Evolutionary conservation across 306 rosid genomes (phyloP).

Genomic region (Acacia melanoxylon): DNA sequence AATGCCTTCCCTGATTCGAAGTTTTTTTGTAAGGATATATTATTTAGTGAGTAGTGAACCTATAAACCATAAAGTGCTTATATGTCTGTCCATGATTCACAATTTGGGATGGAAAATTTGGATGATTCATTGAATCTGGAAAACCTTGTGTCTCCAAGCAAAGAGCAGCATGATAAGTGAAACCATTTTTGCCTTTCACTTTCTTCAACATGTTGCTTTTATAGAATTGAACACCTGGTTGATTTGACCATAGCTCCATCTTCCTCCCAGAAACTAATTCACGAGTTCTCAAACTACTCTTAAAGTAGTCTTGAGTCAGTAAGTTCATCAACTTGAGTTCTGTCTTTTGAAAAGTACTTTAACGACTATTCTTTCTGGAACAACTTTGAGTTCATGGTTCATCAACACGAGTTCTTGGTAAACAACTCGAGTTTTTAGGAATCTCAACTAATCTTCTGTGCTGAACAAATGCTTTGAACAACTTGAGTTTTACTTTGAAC

Average conservation of each 20-base stretch:
- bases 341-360: too few species aligned
- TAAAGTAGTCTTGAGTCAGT: too few species aligned
- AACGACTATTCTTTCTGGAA: too few species aligned
- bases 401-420: too few species aligned
- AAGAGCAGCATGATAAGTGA: slow-evolving; percentile 39
- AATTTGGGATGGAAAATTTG: slow-evolving; percentile 55
- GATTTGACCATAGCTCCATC: slow-evolving; percentile 67
- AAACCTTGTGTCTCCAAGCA: slow-evolving; percentile 70
- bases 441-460: too few species aligned
- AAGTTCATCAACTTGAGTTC: too few species aligned
- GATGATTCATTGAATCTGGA: slow-evolving; percentile 35
- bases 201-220: slow-evolving; percentile 41
- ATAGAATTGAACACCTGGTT: slow-evolving; percentile 59
- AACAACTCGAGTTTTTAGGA: too few species aligned
- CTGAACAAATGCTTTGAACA: too few species aligned
- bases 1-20: too few species aligned
- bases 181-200: slow-evolving; percentile 53
- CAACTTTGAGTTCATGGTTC: too few species aligned
- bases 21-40: neutral
- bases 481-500: too few species aligned
- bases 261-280: slow-evolving; percentile 60
- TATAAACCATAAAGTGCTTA: slow-evolving; percentile 56
- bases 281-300: too few species aligned
- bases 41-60: slow-evolving; percentile 43
- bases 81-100: slow-evolving; percentile 57